These are phyloP conservation scores for Postia placenta DNA, from an alignment of 768 basidiomycete species.

Conservation along the genomic window DNA sequence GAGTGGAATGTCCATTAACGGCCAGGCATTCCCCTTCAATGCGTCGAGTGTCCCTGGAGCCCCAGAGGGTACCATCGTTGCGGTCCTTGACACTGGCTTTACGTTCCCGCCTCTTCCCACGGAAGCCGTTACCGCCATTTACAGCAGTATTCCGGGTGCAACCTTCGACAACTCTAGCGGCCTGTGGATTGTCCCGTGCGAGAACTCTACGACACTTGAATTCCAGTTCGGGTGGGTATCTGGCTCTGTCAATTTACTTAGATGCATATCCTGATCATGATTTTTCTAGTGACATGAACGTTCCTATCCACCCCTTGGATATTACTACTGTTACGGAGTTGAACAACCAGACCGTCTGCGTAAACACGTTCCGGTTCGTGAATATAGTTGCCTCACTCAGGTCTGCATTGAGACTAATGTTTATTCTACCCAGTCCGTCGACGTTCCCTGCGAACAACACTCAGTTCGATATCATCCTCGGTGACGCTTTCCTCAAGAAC, in stretches of 20 bases:
- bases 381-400: conserved; percentile 3
- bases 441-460: conserved; percentile 11
- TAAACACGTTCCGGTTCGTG: conserved; percentile 22
- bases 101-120: conserved; percentile 21
- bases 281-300: conserved; percentile 30
- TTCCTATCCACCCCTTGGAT: conserved; percentile 30
- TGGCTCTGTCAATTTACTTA: no score
- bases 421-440: conserved; percentile 5
- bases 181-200: conserved; percentile 27
- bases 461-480: conserved; percentile 24
- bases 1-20: conserved; percentile 43
- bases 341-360: conserved; percentile 21
- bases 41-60: conserved; percentile 12
- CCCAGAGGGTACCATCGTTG: conserved; percentile 19
- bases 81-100: conserved; percentile 25
- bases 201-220: conserved; percentile 18
- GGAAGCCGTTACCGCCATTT: conserved; percentile 24
- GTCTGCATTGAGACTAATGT: not conserved
- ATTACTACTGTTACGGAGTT: conserved; percentile 11
- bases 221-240: conserved; percentile 27
- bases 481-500: conserved; percentile 30
- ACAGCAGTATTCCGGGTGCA: conserved; percentile 25
- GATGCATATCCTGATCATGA: no score
- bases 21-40: conserved; percentile 43
- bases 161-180: conserved; percentile 15